A percentile compares a stretch with the other conserved stretches of the same genome.
Conservation (phyloP, 768 basidiomycete species). For the Dioszegia crocea region DNA sequence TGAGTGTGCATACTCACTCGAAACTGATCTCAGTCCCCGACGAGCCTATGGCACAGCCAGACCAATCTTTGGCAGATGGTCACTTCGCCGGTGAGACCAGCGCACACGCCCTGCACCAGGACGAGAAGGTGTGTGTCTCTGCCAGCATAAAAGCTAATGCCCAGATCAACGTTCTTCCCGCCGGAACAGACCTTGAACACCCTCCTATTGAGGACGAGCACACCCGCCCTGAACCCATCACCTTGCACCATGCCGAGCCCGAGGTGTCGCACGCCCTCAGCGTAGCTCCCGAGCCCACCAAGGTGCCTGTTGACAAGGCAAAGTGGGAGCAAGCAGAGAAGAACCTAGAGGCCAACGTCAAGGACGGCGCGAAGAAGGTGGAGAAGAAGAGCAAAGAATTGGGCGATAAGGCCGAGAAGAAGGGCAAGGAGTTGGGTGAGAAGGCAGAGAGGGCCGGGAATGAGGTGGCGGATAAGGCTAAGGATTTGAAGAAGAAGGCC, state of each 20-base stretch:
- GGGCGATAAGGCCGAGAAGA: constrained; percentile 47
- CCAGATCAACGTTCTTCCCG: constrained; percentile 42
- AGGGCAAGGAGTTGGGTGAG: constrained; percentile 43
- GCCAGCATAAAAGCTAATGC: not conserved
- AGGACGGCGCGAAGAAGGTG: constrained; percentile 54
- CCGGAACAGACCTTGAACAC: constrained; percentile 41
- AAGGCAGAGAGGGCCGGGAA: constrained; percentile 19
- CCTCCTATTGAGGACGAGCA: constrained; percentile 28
- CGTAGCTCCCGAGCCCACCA: constrained; percentile 34
- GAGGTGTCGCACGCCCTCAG: constrained; percentile 23
- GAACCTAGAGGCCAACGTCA: constrained; percentile 48
- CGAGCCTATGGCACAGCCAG: constrained; percentile 60
- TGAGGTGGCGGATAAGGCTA: constrained; percentile 15
- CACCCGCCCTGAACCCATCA: constrained; percentile 22
- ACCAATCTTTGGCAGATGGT: constrained; percentile 60
- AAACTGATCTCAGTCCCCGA: constrained; percentile 31
- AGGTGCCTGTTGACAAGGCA: constrained; percentile 25
- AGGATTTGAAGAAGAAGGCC: constrained; percentile 11
- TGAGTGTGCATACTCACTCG: constrained; percentile 21
- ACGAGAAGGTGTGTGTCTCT: constrained; percentile 52
- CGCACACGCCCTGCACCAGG: constrained; percentile 50
- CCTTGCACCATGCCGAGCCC: constrained; percentile 11
- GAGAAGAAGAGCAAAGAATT: constrained; percentile 35
- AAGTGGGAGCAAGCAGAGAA: constrained; percentile 21
- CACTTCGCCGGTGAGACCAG: constrained; percentile 49